phyloP scores from a whole-genome alignment of 768 basidiomycete genomes.

The Tulasnella calospora region DNA sequence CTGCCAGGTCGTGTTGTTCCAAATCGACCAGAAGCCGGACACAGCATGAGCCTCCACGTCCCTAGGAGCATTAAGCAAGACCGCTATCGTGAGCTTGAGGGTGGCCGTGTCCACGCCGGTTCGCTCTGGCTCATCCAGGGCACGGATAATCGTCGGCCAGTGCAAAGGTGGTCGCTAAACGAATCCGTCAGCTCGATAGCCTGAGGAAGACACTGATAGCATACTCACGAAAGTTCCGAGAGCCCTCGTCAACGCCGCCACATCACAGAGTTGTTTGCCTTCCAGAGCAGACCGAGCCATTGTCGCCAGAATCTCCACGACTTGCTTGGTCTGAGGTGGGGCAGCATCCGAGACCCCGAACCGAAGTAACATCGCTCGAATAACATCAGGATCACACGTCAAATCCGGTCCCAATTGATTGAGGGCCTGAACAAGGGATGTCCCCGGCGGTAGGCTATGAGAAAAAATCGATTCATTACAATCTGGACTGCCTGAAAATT shows the following conservation, averaged over 20 bases:
- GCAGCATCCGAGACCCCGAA: constrained; percentile 69
- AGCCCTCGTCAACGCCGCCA: constrained; percentile 66
- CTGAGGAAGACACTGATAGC: background rate
- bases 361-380: constrained; percentile 62
- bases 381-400: constrained; percentile 64
- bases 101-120: constrained; percentile 85
- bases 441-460: constrained; percentile 57
- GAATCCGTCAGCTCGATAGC: constrained; percentile 30
- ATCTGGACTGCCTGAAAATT: background rate
- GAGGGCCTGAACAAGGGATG: constrained; percentile 68
- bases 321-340: constrained; percentile 65
- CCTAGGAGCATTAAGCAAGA: constrained; percentile 76
- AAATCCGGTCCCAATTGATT: constrained; percentile 76
- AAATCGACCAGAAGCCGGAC: constrained; percentile 76
- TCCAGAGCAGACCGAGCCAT: constrained; percentile 67
- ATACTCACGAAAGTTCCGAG: constrained; percentile 66
- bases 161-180: constrained; percentile 59
- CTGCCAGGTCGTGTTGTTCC: constrained; percentile 82
- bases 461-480: constrained; percentile 26
- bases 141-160: constrained; percentile 77
- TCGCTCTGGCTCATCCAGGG: constrained; percentile 80
- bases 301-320: constrained; percentile 65
- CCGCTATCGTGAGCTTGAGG: constrained; percentile 80
- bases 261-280: constrained; percentile 67
- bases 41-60: constrained; percentile 74